These are phyloP conservation scores for Cutaneotrichosporon dermatis DNA, from an alignment of 1,284 basidiomycete species.

Conservation along the genomic window DNA sequence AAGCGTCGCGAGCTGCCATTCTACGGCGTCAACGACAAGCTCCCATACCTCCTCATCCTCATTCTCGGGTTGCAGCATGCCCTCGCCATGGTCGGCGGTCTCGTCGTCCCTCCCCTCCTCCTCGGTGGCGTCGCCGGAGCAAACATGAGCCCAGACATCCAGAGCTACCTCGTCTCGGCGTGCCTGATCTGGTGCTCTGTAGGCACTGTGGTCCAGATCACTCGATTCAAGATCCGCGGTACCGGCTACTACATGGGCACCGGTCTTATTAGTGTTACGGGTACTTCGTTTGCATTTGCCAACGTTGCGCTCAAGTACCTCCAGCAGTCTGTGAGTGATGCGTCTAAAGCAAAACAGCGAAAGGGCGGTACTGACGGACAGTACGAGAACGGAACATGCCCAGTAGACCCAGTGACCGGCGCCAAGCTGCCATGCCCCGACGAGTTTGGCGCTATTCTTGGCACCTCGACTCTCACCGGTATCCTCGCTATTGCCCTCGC, in stretches of 20 bases:
- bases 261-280: constrained; percentile 30
- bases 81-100: constrained; percentile 34
- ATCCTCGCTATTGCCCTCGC: constrained; percentile 28
- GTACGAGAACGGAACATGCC: constrained; percentile 31
- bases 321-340: constrained; percentile 7
- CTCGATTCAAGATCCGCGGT: constrained; percentile 15
- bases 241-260: constrained; percentile 32
- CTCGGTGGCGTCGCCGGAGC: constrained; percentile 31
- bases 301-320: constrained; percentile 29
- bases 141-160: constrained; percentile 22
- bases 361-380: too few species aligned
- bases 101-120: constrained; percentile 30
- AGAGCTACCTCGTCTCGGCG: constrained; percentile 31
- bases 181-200: constrained; percentile 33
- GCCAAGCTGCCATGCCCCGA: constrained; percentile 31
- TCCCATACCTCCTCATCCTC: constrained; percentile 31
- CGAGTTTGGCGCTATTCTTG: constrained; percentile 31
- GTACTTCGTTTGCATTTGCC: constrained; percentile 33
- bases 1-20: constrained; percentile 30
- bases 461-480: constrained; percentile 27
- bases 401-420: constrained; percentile 12
- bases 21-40: constrained; percentile 27
- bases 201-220: constrained; percentile 30
- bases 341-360: too few species aligned
- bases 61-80: constrained; percentile 35